Evolutionary conservation across 805 yeast species (phyloP).

Genomic region (Ogataea degrootiae): DNA sequence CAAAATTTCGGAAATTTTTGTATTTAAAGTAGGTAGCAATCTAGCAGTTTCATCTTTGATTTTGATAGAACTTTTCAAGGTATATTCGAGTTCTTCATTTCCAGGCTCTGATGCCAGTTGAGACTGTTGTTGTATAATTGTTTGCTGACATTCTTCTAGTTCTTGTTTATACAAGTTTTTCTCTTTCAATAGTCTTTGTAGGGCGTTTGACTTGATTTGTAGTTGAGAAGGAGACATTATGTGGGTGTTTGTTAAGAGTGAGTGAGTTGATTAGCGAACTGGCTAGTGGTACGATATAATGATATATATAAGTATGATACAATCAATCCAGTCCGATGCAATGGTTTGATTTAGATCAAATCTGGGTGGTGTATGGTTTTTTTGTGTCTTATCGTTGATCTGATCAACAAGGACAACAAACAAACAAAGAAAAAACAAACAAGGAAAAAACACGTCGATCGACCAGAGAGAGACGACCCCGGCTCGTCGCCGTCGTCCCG

Average conservation of each 20-base stretch:
- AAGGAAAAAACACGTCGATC: too few species aligned
- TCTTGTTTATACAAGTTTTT: slow-evolving; percentile 58
- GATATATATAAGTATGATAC: too few species aligned
- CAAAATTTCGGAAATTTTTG: slow-evolving; percentile 20
- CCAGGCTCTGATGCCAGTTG: slow-evolving; percentile 10
- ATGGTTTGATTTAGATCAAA: too few species aligned
- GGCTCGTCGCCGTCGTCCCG: too few species aligned
- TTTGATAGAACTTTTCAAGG: slow-evolving; percentile 20
- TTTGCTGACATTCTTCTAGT: slow-evolving; percentile 28
- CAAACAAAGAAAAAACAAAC: too few species aligned
- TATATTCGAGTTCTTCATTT: slow-evolving; percentile 24
- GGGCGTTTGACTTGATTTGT: slow-evolving; percentile 68
- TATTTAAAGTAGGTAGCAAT: slow-evolving; percentile 23
- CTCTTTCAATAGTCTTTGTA: slow-evolving; percentile 67
- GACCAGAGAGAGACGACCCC: too few species aligned
- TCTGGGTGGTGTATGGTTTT: too few species aligned
- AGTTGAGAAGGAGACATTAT: slow-evolving; percentile 65
- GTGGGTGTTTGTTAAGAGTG: too few species aligned
- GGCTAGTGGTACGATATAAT: not conserved
- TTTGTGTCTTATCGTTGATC: too few species aligned
- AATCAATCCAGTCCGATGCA: too few species aligned
- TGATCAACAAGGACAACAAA: too few species aligned
- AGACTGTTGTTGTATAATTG: slow-evolving; percentile 6
- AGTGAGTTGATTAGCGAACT: not conserved
- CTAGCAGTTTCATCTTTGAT: slow-evolving; percentile 27